phyloP scores from a whole-genome alignment of 129 eudicot species.

The Centella asiatica region DNA sequence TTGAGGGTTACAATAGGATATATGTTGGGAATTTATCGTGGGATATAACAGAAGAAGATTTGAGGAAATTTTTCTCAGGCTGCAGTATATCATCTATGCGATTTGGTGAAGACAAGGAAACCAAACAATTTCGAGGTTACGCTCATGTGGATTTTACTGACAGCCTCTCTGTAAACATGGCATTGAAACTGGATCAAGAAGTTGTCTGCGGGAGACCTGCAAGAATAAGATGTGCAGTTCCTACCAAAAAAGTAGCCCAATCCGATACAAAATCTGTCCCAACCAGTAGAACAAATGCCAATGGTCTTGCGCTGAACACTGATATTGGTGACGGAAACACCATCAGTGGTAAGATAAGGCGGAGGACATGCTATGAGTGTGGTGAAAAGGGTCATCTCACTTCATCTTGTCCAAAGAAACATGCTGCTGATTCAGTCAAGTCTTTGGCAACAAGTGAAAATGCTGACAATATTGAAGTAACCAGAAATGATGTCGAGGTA shows the following conservation, averaged over 20 bases:
- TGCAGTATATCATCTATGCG: constrained; percentile 65
- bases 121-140: constrained; percentile 76
- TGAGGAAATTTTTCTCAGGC: constrained; percentile 63
- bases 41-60: constrained; percentile 79
- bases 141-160: constrained; percentile 89
- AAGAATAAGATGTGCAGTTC: constrained; percentile 73
- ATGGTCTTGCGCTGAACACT: constrained; percentile 6
- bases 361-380: constrained; percentile 40
- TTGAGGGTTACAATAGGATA: constrained; percentile 85
- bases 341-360: constrained; percentile 37
- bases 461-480: background rate
- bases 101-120: constrained; percentile 86
- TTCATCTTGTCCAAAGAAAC: constrained; percentile 60
- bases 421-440: constrained; percentile 23
- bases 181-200: constrained; percentile 73
- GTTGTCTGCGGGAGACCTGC: constrained; percentile 78
- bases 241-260: constrained; percentile 36
- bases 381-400: constrained; percentile 66
- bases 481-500: background rate
- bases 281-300: background rate
- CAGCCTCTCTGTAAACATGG: constrained; percentile 48
- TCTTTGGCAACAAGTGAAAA: background rate
- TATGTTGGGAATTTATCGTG: constrained; percentile 88
- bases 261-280: constrained; percentile 23
- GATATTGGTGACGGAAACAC: constrained; percentile 11